Base-by-base conservation (phyloP, 768 basidiomycete genomes). In the Piloderma croceum region DNA sequence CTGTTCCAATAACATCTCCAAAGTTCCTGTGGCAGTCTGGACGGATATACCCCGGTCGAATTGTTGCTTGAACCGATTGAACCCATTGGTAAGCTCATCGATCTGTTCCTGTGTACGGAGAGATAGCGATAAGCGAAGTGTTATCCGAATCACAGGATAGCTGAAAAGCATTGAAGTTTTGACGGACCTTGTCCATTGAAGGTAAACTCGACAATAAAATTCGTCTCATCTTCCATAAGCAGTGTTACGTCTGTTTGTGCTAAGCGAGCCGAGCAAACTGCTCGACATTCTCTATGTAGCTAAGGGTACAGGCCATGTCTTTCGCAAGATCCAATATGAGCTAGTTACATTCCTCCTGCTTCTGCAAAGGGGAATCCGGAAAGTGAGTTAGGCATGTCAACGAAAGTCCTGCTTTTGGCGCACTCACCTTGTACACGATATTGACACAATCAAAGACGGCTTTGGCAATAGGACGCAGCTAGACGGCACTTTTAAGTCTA, bases 191-290 rank as follows among this genome's bases (percentile, higher is more conserved):
- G 22, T 39, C 49, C 27, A 34, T 33, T 10, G 53, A 11, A 12
- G 56, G 52, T 33, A 58, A 58, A 23, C 51, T 57, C 2, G 48
- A 43, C 5, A n/a, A n/a, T n/a, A n/a, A n/a, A n/a, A n/a, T n/a
- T n/a, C n/a, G n/a, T n/a, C n/a, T n/a, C n/a, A 6, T 54, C 49
- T 10, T 50, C 46, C 36, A 60, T 45, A 11, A 60, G 41, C 2
- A 47, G 51, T 22, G 35, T 13, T 3, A 58, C 44, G 51, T 45
- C 25, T 46, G 35, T 37, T 49, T 54, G 36, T 58, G 39, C 32
- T 56, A 47, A 0, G 15, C 32, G 2, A 53, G 31, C 15, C 44
- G 39, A 1, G 50, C 51, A 33, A 60, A 58, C 37, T 60, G 53
- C 25, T 51, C 39, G 1, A 55, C 47, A 15, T 55, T 51, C n/a